Base-by-base conservation (phyloP, 306 rosid genomes). In the Malus domestica region DNA sequence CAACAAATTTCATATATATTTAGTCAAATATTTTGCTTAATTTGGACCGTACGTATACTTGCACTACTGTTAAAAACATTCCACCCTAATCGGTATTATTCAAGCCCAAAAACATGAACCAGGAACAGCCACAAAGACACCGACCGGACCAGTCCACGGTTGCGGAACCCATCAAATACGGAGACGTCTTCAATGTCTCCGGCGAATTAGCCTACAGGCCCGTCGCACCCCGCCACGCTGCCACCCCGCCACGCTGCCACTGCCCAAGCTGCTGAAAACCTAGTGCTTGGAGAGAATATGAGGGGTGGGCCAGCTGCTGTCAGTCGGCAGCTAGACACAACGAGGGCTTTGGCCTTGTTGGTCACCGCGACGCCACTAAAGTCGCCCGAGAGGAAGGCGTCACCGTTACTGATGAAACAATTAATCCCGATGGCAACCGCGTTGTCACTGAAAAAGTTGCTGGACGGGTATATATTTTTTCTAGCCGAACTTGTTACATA, bases 181-280 rank as follows among this genome's bases (percentile, higher is more conserved):
- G 88, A 15, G 90, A 91, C 77, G 85, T 90, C 22, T 91, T 90
- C 73, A 60, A 86, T 59, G 89, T 93, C 67, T 85, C 87, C 5
- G 93, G 90, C 2, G 85, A 87, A 2, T 22, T 88, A 67, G 91
- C 89, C 3, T 76, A 86, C 3, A 66, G 79, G 22, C 72, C 89
- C 13, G 73, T 91, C 25, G 80, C 80, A 0, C 93, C 90, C 0
- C 42, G 61, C 73, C 88, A 88, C 70, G 93, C 93, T 0, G 83
- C 86, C 40, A 73, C 83, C 90, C 0, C 42, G 61, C 73, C 88
- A 88, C 70, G 93, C 93, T 0, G 83, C 86, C 40, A 73, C 83
- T 16, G 84, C 91, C 90, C 93, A 91, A 32, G 85, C 93, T 2
- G 87, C 87, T 0, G 97, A 89, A 73, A 86, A 81, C 79, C 35